Evolutionary conservation across 495 filamentous ascomycete genomes (phyloP), one percentile per base, ranked within the genome.

Genomic region (Penicillium paxilli): DNA sequence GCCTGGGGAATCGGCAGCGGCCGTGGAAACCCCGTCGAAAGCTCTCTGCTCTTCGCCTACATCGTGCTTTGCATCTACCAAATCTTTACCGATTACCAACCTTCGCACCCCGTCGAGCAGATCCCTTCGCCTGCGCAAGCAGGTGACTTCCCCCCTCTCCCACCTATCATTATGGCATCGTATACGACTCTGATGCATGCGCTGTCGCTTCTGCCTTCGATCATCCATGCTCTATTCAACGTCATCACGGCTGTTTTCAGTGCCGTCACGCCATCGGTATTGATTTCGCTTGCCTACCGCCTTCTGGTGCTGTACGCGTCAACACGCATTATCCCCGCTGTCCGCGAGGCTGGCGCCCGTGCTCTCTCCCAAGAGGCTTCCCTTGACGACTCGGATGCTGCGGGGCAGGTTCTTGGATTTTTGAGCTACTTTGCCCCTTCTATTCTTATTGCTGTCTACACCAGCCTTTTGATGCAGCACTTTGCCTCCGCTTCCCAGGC

Each of bases 131-230:
- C 83, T 32, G 56, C 78, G 5, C 76, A 86, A 51, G 72, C 73
- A 9, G 87, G 90, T 49, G 92, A 96, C 25, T 94, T 98, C 49
- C 94, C 94, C 4, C 94, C 94, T 5, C 81, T 98, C 6, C 94
- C 94, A 2, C 94, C 94, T 0, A 92, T 97, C 44, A 89, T 98
- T 67, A 97, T 98, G 94, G 93, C 92, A n/a, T 96, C 92, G 23
- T 98, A 96, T 72, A 90, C 89, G 33, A 96, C 92, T 2, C 72
- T 97, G 17, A 71, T 96, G 25, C 88, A 95, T 55, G 80, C 90
- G n/a, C 77, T 98, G 30, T 87, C 88, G 26, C 84, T 83, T 9
- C 78, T 98, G 16, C 94, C 94, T 0, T 86, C 84, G 0, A 91
- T 90, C 40, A 84, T 96, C 6, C 89, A 88, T 64, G 90, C 92